These are phyloP conservation scores for Penicillium waksmanii DNA, from an alignment of 495 filamentous ascomycete genomes.

Conservation along the genomic window DNA sequence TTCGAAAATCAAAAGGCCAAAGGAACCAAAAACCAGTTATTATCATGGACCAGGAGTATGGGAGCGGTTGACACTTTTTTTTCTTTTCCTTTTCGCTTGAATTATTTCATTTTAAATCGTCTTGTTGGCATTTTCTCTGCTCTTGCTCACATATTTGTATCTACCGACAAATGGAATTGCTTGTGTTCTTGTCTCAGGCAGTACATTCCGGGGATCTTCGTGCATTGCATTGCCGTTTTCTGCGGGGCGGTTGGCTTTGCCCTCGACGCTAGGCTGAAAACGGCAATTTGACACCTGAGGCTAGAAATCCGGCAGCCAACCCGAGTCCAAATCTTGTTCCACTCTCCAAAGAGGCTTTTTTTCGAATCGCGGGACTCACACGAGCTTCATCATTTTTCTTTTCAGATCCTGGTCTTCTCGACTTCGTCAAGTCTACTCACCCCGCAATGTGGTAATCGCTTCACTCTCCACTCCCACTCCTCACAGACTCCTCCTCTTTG, in stretches of 20 bases:
- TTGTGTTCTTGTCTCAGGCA: slow-evolving; percentile 2
- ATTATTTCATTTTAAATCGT: slow-evolving; percentile 13
- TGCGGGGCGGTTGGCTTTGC: slow-evolving; percentile 19
- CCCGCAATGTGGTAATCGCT: slow-evolving; percentile 46
- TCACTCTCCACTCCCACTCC: slow-evolving; percentile 21
- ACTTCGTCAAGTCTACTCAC: slow-evolving; percentile 16
- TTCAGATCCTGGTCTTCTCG: slow-evolving; percentile 22
- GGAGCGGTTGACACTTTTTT: slow-evolving; percentile 40
- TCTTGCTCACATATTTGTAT: slow-evolving; percentile 10
- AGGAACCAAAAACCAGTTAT: background rate
- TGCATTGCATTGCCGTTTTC: slow-evolving; percentile 14
- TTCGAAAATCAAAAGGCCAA: background rate
- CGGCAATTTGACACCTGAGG: slow-evolving; percentile 29
- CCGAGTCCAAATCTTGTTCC: slow-evolving; percentile 31
- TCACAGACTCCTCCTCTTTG: slow-evolving; percentile 16
- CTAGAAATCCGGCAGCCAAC: slow-evolving; percentile 23
- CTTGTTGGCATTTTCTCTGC: background rate
- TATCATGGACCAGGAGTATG: slow-evolving; percentile 49
- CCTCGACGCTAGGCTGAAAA: slow-evolving; percentile 37
- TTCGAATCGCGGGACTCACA: slow-evolving; percentile 42
- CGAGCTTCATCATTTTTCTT: slow-evolving; percentile 37
- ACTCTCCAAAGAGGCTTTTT: slow-evolving; percentile 42
- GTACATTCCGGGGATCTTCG: slow-evolving; percentile 7
- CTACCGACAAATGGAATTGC: slow-evolving; percentile 17
- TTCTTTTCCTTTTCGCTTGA: slow-evolving; percentile 41